phyloP scores from a whole-genome alignment of 2,329 filamentous ascomycete species.

The Pseudocercospora ulei region DNA sequence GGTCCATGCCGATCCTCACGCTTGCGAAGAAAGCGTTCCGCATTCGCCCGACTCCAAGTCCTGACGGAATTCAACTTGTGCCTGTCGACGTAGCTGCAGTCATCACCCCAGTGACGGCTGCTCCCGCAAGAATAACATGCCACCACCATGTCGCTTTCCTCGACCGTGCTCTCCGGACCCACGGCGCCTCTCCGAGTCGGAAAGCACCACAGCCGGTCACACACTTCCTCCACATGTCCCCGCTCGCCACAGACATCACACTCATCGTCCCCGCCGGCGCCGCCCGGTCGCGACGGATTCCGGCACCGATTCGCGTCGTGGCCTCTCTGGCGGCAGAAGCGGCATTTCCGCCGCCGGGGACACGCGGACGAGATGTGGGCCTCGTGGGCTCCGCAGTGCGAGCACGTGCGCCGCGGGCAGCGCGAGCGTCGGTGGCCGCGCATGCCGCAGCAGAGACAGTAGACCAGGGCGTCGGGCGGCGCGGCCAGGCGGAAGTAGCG shows the following conservation, averaged over 20 bases:
- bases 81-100: conserved; percentile 8
- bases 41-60: conserved; percentile 9
- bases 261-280: not conserved
- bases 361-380: conserved; percentile 14
- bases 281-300: conserved; percentile 4
- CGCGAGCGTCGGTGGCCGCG: conserved; percentile 12
- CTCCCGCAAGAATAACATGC: conserved; percentile 7
- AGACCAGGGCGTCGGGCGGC: conserved; percentile 4
- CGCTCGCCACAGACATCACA: conserved; percentile 12
- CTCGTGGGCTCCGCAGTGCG: conserved; percentile 14
- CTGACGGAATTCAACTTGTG: conserved; percentile 2
- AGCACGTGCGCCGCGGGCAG: conserved; percentile 13
- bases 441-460: conserved; percentile 17
- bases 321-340: conserved; percentile 15
- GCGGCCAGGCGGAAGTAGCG: conserved; percentile 12
- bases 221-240: conserved; percentile 25
- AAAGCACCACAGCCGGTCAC: conserved; percentile 22
- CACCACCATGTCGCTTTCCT: not conserved
- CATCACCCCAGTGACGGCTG: conserved; percentile 13
- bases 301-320: conserved; percentile 14
- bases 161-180: not conserved
- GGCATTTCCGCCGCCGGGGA: conserved; percentile 14
- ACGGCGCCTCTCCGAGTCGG: too few relatives aligned
- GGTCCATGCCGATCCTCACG: conserved; percentile 1
- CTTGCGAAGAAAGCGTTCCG: not conserved